Base-by-base conservation (phyloP, 495 filamentous ascomycete species). In the Penicillium antarcticum region DNA sequence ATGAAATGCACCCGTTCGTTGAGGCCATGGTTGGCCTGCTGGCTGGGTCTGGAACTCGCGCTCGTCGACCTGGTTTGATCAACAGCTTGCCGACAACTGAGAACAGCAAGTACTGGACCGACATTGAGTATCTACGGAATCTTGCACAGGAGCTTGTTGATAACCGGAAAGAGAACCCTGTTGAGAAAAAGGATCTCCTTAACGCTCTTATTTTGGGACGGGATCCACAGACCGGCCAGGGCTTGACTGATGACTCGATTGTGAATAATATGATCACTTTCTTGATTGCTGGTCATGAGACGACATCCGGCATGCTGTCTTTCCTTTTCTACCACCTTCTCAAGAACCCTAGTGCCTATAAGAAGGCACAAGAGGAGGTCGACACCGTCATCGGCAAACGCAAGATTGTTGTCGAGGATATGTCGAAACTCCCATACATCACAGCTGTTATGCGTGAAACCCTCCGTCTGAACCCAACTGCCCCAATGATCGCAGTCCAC, bases 181-280 rank as follows among this genome's bases (percentile, higher is more conserved):
- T 67, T 38, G 73, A 81, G 24, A 84, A 83, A 51, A 84, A 85
- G 46, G 88, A 91, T 68, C 71, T 91, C 16, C 70, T 91, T 4
- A 81, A 82, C 57, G 83, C 83, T 6, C 83, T 92, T 80, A 66
- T 92, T 37, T 69, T 81, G 9, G 84, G 85, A 14, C 77, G 74
- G 0, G 88, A 87, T 65, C 73, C 79, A 8, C 79, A 83, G 68
- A 89, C 86, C 1, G 87, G 87, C 1, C 63, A 81, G 45, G 78
- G 77, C 13, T 72, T 91, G 61, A 74, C 65, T 1, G 81, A 87
- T 42, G 63, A 76, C 4, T 81, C 73, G 41, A 85, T 89, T 57
- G 73, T 84, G 18, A 73, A 86, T 58, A 88, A 90, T 56, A 79
- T 88, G 69, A 82, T 87, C 41, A 89, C 86, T 0, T 88, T 89